These are phyloP conservation scores for Rubia balearica DNA, from an alignment of 305 asterid genomes.

Conservation along the genomic window DNA sequence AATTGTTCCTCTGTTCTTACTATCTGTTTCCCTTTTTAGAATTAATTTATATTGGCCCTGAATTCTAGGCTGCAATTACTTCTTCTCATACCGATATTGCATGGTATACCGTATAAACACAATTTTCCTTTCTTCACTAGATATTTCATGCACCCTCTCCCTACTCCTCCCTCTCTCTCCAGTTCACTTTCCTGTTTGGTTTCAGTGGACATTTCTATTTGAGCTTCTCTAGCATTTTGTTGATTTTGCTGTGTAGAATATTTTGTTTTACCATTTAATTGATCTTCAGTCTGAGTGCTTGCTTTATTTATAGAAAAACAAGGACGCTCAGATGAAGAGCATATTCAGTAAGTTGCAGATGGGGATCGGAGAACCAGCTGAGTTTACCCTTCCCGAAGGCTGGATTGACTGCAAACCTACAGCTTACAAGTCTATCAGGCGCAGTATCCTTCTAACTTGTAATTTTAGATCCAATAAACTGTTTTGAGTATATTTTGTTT, in stretches of 20 bases:
- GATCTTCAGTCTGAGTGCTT: slow-evolving; percentile 11
- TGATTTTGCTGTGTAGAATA: not conserved
- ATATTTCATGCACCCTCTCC: not conserved
- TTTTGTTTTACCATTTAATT: not conserved
- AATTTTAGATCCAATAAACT: not conserved
- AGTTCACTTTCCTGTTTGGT: not conserved
- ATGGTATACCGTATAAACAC: not conserved
- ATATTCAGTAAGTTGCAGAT: slow-evolving; percentile 52
- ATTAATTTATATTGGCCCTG: not conserved
- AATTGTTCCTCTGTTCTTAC: not conserved
- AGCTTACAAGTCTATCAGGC: slow-evolving; percentile 58
- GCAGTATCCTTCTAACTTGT: slow-evolving; percentile 65
- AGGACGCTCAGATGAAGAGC: slow-evolving; percentile 41
- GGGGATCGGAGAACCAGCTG: slow-evolving; percentile 69
- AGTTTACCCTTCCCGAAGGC: slow-evolving; percentile 89
- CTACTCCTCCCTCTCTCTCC: not conserved
- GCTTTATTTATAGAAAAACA: slow-evolving; percentile 34
- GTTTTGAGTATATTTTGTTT: slow-evolving; percentile 8
- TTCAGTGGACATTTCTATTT: not conserved
- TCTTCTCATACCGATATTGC: not conserved
- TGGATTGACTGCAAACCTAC: slow-evolving; percentile 53
- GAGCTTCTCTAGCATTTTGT: not conserved
- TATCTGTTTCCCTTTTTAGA: not conserved
- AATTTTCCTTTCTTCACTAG: not conserved
- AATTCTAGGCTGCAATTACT: not conserved